Evolutionary conservation across 805 yeast genomes (phyloP).

Genomic region (Kodamaea fukazawae): DNA sequence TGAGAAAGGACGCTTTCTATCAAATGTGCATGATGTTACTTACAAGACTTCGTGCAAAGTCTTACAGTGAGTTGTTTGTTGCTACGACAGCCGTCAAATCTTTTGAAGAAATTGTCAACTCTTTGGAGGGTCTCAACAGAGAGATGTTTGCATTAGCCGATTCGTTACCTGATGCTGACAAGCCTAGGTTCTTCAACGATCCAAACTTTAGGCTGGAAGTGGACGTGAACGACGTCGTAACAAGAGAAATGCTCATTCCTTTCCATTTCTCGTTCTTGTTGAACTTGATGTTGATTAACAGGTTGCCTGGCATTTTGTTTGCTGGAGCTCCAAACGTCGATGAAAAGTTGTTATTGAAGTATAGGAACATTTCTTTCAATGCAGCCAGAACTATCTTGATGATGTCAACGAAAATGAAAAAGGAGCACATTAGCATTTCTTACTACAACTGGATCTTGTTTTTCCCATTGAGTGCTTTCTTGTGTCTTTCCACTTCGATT

Average conservation of each 20-base stretch:
- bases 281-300: conserved; percentile 37
- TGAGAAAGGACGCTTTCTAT: neutral
- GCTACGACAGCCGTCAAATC: conserved; percentile 24
- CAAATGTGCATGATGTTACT: conserved; percentile 14
- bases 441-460: conserved; percentile 32
- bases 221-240: neutral
- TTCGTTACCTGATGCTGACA: conserved; percentile 15
- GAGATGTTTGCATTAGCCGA: conserved; percentile 27
- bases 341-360: conserved; percentile 19
- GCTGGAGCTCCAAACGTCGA: conserved; percentile 11
- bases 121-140: conserved; percentile 25
- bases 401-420: conserved; percentile 21
- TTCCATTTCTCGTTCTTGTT: conserved; percentile 32
- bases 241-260: conserved; percentile 17
- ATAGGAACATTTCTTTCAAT: conserved; percentile 30
- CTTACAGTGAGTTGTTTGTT: conserved; percentile 31
- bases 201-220: conserved; percentile 24
- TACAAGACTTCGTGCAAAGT: conserved; percentile 27
- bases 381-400: conserved; percentile 38
- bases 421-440: conserved; percentile 19
- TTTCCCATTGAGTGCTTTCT: conserved; percentile 31
- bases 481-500: conserved; percentile 15
- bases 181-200: conserved; percentile 35
- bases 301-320: conserved; percentile 27
- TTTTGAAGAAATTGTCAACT: conserved; percentile 18